Conservation (phyloP, 257 asterid genomes). For the Nicotiana knightiana region DNA sequence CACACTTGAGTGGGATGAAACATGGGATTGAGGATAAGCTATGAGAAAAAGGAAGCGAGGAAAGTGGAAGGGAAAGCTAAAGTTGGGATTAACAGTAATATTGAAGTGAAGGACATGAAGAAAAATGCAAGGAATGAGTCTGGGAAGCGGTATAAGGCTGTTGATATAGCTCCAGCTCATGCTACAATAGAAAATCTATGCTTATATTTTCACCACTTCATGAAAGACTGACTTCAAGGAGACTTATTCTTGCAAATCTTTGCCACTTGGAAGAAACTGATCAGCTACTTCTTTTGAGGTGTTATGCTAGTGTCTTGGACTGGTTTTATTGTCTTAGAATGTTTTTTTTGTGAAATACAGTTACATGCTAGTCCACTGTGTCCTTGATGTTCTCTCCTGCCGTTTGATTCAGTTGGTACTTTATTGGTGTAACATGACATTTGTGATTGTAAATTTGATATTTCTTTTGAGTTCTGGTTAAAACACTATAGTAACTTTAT, state of each 20-base stretch:
- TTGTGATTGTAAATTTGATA: background rate
- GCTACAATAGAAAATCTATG: slow-evolving; percentile 66
- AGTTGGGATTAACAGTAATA: slow-evolving; percentile 23
- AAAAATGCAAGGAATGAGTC: slow-evolving; percentile 25
- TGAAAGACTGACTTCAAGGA: slow-evolving; percentile 73
- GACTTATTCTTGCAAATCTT: slow-evolving; percentile 72
- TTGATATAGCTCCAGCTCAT: slow-evolving; percentile 51
- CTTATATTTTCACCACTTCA: slow-evolving; percentile 81
- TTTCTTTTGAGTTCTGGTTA: background rate
- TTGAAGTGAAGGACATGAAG: slow-evolving; percentile 16
- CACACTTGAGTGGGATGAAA: slow-evolving; percentile 48
- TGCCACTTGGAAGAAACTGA: slow-evolving; percentile 93
- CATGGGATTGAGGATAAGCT: slow-evolving; percentile 47
- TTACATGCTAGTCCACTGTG: background rate
- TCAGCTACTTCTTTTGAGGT: slow-evolving; percentile 15
- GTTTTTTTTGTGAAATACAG: background rate
- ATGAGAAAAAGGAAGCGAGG: slow-evolving; percentile 7
- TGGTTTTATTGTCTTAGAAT: background rate
- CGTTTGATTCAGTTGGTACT: background rate
- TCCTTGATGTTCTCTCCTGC: background rate
- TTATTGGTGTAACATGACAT: background rate
- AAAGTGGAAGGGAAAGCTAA: slow-evolving; percentile 20
- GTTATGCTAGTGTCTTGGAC: slow-evolving; percentile 18
- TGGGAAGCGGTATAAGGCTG: slow-evolving; percentile 58
- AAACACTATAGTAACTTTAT: background rate